A percentile compares a stretch with the other conserved stretches of the same genome.
phyloP scores from a whole-genome alignment of 768 basidiomycete genomes.

The Strobilomyces dryophilus region DNA sequence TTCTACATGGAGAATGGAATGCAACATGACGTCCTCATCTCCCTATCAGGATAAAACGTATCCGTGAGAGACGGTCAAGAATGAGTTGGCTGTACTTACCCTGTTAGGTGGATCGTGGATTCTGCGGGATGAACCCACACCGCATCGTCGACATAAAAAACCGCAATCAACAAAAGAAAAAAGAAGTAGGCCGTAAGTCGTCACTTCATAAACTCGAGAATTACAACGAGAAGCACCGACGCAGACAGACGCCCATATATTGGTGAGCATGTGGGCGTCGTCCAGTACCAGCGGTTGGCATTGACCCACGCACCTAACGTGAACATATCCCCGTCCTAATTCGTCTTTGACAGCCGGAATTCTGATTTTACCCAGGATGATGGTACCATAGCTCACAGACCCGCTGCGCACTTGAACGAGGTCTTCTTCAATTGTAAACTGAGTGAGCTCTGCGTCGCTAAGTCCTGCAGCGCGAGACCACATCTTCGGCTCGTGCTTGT shows the following conservation, averaged over 20 bases:
- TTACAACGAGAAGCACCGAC: constrained; percentile 3
- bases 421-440: constrained; percentile 46
- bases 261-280: constrained; percentile 2
- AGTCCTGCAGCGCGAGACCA: constrained; percentile 57
- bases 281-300: neutral
- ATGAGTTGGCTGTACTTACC: constrained; percentile 34
- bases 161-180: constrained; percentile 2
- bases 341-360: constrained; percentile 64
- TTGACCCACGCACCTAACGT: constrained; percentile 53
- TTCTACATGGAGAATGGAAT: constrained; percentile 65
- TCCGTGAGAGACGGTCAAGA: constrained; percentile 4
- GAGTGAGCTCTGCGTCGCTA: constrained; percentile 48
- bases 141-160: neutral
- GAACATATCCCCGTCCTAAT: constrained; percentile 59
- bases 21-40: constrained; percentile 60
- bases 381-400: constrained; percentile 59
- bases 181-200: constrained; percentile 9
- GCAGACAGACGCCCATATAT: constrained; percentile 7
- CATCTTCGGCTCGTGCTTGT: constrained; percentile 56
- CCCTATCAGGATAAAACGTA: constrained; percentile 40
- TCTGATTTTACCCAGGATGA: constrained; percentile 74
- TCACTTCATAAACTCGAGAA: constrained; percentile 1
- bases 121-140: constrained; percentile 32
- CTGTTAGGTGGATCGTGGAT: constrained; percentile 75
- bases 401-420: constrained; percentile 50